Evolutionary conservation across 1,284 basidiomycete genomes (phyloP), one percentile per base, ranked within the genome.

Genomic region (Trametes pubescens): DNA sequence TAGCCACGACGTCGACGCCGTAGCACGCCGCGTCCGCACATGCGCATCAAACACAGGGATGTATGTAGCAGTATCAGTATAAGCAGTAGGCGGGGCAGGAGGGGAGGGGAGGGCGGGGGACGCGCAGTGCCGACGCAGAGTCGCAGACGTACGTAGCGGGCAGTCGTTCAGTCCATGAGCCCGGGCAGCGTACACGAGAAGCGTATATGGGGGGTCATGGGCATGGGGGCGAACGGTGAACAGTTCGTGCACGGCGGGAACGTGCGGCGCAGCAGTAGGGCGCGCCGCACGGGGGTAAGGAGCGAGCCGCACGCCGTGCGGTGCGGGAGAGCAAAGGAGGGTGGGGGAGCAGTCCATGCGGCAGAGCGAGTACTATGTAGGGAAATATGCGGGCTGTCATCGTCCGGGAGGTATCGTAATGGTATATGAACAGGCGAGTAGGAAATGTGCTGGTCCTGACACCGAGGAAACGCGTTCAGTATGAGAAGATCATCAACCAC

Each of bases 401-500:
- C 60, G 60, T 61, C 54, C 60, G 43, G 16, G 16, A 61, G 60
- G 60, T 61, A 61, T 61, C 60, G 60, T 61, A 56, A 56, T 56
- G 60, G 60, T 56, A 56, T 61, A 61, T 56, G 53, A 14, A 56
- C 53, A 56, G 9, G 51, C 44, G 43, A 32, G n/a, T 32, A 51
- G 37, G 51, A 29, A 55, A 56, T 46, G 48, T n/a, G 51, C 35
- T 47, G 40, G 56, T 57, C 58, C 51, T 60, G 59, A 54, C 32
- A 44, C 53, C 43, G 32, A 46, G 38, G 24, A 32, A 14, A 29
- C 38, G 56, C 58, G 62, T 52, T 81, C 68, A 82, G 72, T 82
- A 82, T 13, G 80, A 81, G 74, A 82, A 82, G 49, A 82, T 78
- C 81, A 82, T 82, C 67, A 82, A 70, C 79, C 80, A 83, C 9